A percentile compares a stretch with the other conserved stretches of the same genome.
Evolutionary conservation across 2,329 filamentous ascomycete species (phyloP).

Genomic region (Rutstroemia sp.): DNA sequence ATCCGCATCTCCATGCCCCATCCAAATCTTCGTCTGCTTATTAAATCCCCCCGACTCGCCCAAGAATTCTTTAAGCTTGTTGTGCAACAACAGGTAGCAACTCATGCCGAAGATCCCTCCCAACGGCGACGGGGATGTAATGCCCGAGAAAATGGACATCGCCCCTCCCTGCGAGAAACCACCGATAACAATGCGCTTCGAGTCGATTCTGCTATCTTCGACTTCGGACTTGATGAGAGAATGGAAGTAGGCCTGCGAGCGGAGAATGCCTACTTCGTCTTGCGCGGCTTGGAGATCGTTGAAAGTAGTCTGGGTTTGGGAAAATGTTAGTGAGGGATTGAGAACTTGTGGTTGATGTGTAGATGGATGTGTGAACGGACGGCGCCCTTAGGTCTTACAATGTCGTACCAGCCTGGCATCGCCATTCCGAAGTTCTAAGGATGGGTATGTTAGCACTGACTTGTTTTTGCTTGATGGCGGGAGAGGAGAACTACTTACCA

Average conservation of each 20-base stretch:
- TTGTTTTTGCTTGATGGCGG: background rate
- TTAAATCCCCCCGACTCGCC: conserved; percentile 49
- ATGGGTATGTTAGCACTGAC: conserved; percentile 7
- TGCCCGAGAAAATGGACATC: conserved; percentile 72
- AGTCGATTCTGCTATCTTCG: conserved; percentile 63
- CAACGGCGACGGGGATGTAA: conserved; percentile 65
- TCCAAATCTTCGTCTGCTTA: conserved; percentile 74
- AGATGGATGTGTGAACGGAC: conserved; percentile 19
- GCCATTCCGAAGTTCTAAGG: conserved; percentile 62
- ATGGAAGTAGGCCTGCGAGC: conserved; percentile 69
- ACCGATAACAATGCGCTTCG: conserved; percentile 77
- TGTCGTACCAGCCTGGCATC: conserved; percentile 88
- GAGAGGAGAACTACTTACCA: conserved; percentile 37
- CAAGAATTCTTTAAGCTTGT: conserved; percentile 52
- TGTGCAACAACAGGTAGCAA: conserved; percentile 67
- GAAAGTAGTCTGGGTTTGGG: conserved; percentile 33
- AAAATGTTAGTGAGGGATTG: background rate
- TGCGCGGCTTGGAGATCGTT: conserved; percentile 41
- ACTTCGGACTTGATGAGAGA: conserved; percentile 74
- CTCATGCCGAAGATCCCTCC: conserved; percentile 85
- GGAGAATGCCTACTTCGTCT: conserved; percentile 67
- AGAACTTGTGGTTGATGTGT: background rate
- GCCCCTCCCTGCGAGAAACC: conserved; percentile 85
- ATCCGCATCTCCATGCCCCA: conserved; percentile 81
- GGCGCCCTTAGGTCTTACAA: conserved; percentile 42